Evolutionary conservation across 176 grass and related monocot genomes (phyloP).

Genomic region (Eleusine indica): DNA sequence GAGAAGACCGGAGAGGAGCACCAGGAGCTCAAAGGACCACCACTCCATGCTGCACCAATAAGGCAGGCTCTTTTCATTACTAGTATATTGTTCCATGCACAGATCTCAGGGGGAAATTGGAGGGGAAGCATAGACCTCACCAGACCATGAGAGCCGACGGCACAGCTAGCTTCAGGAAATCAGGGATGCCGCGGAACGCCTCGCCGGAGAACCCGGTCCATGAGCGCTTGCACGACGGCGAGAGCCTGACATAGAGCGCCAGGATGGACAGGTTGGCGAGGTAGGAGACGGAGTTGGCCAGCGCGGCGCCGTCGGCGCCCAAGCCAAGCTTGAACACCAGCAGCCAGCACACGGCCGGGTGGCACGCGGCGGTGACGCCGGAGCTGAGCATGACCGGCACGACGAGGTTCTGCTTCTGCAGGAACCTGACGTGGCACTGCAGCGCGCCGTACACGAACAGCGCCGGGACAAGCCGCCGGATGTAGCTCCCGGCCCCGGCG

Average conservation of each 20-base stretch:
- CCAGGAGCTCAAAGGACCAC: constrained; percentile 55
- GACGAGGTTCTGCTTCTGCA: constrained; percentile 52
- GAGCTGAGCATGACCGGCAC: constrained; percentile 41
- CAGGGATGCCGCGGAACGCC: constrained; percentile 31
- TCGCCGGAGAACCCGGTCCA: constrained; percentile 42
- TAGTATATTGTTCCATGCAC: too few relatives aligned
- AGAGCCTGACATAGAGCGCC: constrained; percentile 37
- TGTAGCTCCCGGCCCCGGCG: constrained; percentile 21
- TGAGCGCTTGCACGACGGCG: constrained; percentile 39
- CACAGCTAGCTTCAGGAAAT: constrained; percentile 49
- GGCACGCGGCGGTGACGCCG: constrained; percentile 14
- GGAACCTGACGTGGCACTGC: constrained; percentile 26
- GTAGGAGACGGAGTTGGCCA: constrained; percentile 27
- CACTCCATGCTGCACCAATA: constrained; percentile 43
- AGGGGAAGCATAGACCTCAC: constrained; percentile 2
- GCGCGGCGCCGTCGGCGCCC: constrained; percentile 41
- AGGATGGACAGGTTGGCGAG: constrained; percentile 34
- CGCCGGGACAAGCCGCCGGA: constrained; percentile 41
- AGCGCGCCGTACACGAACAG: constrained; percentile 41
- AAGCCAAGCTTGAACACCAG: constrained; percentile 42
- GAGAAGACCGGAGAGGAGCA: constrained; percentile 58
- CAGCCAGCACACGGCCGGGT: constrained; percentile 52
- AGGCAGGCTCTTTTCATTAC: too few relatives aligned
- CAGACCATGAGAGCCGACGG: constrained; percentile 61
- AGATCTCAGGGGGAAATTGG: too few relatives aligned